A percentile compares a stretch with the other conserved stretches of the same genome.
Evolutionary conservation across 1,284 basidiomycete species (phyloP).

Genomic region (Pseudozyma sp.): DNA sequence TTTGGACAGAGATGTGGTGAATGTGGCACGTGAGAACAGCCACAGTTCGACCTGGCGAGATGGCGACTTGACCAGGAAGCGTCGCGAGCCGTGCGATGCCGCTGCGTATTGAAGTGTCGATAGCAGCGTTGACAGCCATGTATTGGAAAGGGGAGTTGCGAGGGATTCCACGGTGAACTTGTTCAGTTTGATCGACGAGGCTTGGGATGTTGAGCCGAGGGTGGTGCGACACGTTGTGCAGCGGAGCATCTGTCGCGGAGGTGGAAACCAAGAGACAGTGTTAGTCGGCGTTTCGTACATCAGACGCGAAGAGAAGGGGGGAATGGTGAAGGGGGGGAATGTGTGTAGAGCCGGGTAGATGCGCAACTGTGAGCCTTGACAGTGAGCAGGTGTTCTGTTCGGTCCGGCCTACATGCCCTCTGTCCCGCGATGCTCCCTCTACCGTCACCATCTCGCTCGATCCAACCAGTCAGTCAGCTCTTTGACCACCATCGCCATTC

Average conservation of each 20-base stretch:
- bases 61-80: conserved; percentile 14
- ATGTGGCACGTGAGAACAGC: conserved; percentile 30
- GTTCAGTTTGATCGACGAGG: conserved; percentile 12
- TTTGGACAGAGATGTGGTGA: conserved; percentile 15
- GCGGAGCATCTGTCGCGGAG: conserved; percentile 5
- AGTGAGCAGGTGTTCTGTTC: conserved; percentile 48
- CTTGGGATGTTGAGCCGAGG: conserved; percentile 8
- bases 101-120: conserved; percentile 13
- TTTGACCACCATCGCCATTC: no score
- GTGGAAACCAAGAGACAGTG: neutral
- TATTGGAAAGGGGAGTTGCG: neutral
- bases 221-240: conserved; percentile 7
- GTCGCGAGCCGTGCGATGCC: conserved; percentile 28
- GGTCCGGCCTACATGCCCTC: neutral
- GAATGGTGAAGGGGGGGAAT: conserved; percentile 2
- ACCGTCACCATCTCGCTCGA: no score
- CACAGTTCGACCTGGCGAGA: conserved; percentile 11
- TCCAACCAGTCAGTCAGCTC: no score
- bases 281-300: neutral
- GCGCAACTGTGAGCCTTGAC: conserved; percentile 21
- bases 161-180: conserved; percentile 15
- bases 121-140: conserved; percentile 13
- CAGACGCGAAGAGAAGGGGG: neutral
- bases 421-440: neutral
- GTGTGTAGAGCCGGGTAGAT: conserved; percentile 33